Conservation (phyloP, 192 early-diverging fungal species). For the Gryganskiella cystojenkinii region DNA sequence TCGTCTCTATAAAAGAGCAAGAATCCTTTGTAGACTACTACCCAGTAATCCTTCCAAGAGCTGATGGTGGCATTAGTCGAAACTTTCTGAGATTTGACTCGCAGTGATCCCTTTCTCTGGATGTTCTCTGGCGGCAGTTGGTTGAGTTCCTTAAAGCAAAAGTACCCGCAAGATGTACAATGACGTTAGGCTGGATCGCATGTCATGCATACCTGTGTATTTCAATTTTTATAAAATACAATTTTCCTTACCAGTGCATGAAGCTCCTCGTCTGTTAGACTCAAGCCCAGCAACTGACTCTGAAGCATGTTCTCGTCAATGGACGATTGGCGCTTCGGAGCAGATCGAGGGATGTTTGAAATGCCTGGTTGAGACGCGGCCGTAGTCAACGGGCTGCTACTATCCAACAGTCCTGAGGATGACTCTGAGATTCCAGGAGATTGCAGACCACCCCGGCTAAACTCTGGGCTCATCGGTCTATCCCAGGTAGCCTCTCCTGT, state of each 20-base stretch:
- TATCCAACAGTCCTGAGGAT: neutral
- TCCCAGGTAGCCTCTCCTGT: slow-evolving; percentile 65
- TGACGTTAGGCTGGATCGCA: neutral
- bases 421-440: slow-evolving; percentile 5
- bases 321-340: slow-evolving; percentile 27
- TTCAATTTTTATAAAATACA: neutral
- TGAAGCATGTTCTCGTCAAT: slow-evolving; percentile 40
- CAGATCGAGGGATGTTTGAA: neutral
- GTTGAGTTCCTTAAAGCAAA: slow-evolving; percentile 52
- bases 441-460: neutral
- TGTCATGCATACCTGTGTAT: neutral
- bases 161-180: neutral
- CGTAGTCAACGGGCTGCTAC: neutral
- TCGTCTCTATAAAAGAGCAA: slow-evolving; percentile 45
- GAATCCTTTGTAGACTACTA: slow-evolving; percentile 44
- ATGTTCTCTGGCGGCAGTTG: slow-evolving; percentile 52
- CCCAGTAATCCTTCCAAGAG: slow-evolving; percentile 53
- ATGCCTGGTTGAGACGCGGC: neutral
- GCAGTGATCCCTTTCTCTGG: slow-evolving; percentile 54
- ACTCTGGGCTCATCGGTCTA: slow-evolving; percentile 25
- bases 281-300: slow-evolving; percentile 34
- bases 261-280: slow-evolving; percentile 42
- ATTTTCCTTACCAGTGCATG: slow-evolving; percentile 18
- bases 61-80: slow-evolving; percentile 48
- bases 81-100: slow-evolving; percentile 57